Base-by-base conservation (phyloP, 1,139 yeast species). In the Eremothecium cymbalariae region DNA sequence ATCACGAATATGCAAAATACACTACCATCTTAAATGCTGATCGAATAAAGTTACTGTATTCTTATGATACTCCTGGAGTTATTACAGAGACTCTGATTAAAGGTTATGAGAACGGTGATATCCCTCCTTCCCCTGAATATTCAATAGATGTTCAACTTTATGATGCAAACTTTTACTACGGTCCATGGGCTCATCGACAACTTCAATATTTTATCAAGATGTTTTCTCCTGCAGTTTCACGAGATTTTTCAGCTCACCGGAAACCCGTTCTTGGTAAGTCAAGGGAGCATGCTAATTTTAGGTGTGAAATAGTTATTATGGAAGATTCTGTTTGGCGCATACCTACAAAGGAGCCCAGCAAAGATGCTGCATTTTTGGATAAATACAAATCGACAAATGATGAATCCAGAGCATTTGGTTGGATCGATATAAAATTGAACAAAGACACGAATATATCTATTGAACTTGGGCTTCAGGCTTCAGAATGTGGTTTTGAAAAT, bases 181-280 rank as follows among this genome's bases (percentile, higher is more conserved):
- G 98, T 0, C 94, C 98, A 0, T 88, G 97, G 96, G 82, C 96
- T 0, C 94, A 88, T 41, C 72, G 88, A 29, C 94, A 90, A 55
- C 57, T 95, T 15, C 67, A 68, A 2, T 72, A 78, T 1, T 51
- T 88, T 7, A 90, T 80, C 41, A 60, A 65, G 7, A 63, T 77
- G 62, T 63, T 90, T 25, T 74, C 79, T 41, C 98, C 98, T 0
- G 56, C 71, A 0, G 56, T 76, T 6, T 74, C 82, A 20, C 62
- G 78, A 32, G 84, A 84, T 48, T 12, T 3, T 6, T 23, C 25
- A 23, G 3, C 7, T 23, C 9, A 8, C 6, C 12, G 14, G 14
- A 23, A 12, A 12, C 25, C 25, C 12, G 20, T 6, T 20, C 19
- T 9, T n/a, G n/a, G n/a, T n/a, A n/a, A n/a, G n/a, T n/a, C n/a